Conservation (phyloP, 176 grass and related monocot genomes). For the Phoenix roebelenii region DNA sequence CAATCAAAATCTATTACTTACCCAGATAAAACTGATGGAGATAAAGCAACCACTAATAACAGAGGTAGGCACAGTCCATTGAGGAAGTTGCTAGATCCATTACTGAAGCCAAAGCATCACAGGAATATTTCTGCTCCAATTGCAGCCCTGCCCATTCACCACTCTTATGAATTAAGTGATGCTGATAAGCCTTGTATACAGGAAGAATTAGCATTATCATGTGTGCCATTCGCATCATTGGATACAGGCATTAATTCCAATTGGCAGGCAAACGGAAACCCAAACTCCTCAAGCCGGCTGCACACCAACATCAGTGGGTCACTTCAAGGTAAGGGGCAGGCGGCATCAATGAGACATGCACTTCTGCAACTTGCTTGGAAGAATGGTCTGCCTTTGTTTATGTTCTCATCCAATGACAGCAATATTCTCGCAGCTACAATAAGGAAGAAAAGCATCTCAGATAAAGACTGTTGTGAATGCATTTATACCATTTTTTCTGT, state of each 20-base stretch:
- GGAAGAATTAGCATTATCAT: conserved; percentile 19
- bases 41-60: conserved; percentile 41
- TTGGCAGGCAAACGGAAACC: conserved; percentile 23
- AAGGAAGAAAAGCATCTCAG: conserved; percentile 31
- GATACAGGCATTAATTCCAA: conserved; percentile 32
- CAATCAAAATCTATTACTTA: conserved; percentile 12
- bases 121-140: conserved; percentile 27
- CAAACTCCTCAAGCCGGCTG: conserved; percentile 16
- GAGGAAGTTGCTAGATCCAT: conserved; percentile 88
- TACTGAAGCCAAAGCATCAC: conserved; percentile 56
- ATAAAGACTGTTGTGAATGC: conserved; percentile 49
- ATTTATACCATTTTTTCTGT: conserved; percentile 63
- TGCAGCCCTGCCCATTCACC: conserved; percentile 26
- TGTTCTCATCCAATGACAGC: conserved; percentile 73
- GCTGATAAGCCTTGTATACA: conserved; percentile 21
- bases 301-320: conserved; percentile 31
- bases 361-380: conserved; percentile 87
- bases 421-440: conserved; percentile 70
- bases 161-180: conserved; percentile 31
- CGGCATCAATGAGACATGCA: conserved; percentile 47
- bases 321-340: conserved; percentile 37
- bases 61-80: conserved; percentile 78
- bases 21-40: conserved; percentile 36
- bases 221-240: conserved; percentile 38
- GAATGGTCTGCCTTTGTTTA: conserved; percentile 75